Evolutionary conservation across 2,329 filamentous ascomycete species (phyloP).

Genomic region (Fusarium tuaranense): DNA sequence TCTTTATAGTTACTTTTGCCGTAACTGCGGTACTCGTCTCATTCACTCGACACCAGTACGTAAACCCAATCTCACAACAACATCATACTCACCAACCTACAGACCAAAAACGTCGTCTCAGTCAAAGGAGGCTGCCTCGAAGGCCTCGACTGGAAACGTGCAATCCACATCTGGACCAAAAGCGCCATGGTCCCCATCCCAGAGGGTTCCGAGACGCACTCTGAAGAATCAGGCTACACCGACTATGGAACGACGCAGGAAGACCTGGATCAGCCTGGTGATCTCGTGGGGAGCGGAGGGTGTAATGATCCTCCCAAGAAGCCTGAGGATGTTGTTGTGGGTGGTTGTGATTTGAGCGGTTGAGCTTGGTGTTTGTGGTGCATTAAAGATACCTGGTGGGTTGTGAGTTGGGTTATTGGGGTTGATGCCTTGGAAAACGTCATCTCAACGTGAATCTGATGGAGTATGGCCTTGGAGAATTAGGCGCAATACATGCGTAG

Average conservation of each 20-base stretch:
- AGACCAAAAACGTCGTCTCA: slow-evolving; percentile 70
- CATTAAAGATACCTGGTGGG: slow-evolving; percentile 22
- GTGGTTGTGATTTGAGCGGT: slow-evolving; percentile 19
- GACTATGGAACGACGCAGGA: slow-evolving; percentile 60
- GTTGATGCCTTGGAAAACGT: not conserved
- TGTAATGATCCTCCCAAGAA: slow-evolving; percentile 25
- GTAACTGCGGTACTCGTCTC: slow-evolving; percentile 72
- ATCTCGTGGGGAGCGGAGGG: slow-evolving; percentile 52
- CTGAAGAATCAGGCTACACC: slow-evolving; percentile 62
- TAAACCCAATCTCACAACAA: not conserved
- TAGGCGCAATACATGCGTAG: slow-evolving; percentile 24
- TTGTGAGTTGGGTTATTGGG: slow-evolving; percentile 11
- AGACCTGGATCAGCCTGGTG: slow-evolving; percentile 59
- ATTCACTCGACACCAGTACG: slow-evolving; percentile 70
- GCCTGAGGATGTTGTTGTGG: not conserved
- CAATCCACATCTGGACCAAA: slow-evolving; percentile 76
- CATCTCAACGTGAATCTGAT: not conserved
- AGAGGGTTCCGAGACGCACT: slow-evolving; percentile 68
- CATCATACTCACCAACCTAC: slow-evolving; percentile 16
- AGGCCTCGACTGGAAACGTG: slow-evolving; percentile 69
- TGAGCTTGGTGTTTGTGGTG: not conserved
- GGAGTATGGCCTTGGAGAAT: slow-evolving; percentile 6
- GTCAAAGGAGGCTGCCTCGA: slow-evolving; percentile 77
- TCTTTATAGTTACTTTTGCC: slow-evolving; percentile 71
- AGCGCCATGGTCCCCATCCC: slow-evolving; percentile 77